These are phyloP conservation scores for Fusarium odoratissimum DNA, from an alignment of 2,329 filamentous ascomycete genomes.

Conservation along the genomic window DNA sequence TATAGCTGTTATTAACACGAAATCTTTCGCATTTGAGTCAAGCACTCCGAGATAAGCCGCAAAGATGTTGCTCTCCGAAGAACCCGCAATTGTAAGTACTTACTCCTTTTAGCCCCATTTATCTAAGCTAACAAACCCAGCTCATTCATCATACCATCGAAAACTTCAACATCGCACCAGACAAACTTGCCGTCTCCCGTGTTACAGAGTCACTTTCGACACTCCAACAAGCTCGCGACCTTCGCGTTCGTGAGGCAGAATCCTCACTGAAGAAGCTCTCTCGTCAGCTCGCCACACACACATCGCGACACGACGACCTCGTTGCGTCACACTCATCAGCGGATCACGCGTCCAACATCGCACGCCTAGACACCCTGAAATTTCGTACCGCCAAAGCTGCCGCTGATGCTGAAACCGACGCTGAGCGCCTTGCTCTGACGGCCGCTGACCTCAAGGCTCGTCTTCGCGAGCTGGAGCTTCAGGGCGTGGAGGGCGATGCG, in stretches of 20 bases:
- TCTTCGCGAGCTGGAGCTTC: slow-evolving; percentile 84
- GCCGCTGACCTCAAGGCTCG: slow-evolving; percentile 78
- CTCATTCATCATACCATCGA: slow-evolving; percentile 91
- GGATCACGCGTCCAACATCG: slow-evolving; percentile 84
- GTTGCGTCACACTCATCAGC: slow-evolving; percentile 79
- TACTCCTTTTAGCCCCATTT: background rate
- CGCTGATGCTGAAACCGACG: slow-evolving; percentile 90
- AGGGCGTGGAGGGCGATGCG: slow-evolving; percentile 80
- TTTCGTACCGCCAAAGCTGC: slow-evolving; percentile 95
- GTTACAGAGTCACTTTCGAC: slow-evolving; percentile 85
- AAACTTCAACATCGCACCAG: slow-evolving; percentile 94
- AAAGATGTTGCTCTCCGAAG: slow-evolving; percentile 94
- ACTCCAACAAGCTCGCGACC: slow-evolving; percentile 84
- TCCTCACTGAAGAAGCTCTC: slow-evolving; percentile 76
- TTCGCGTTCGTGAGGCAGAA: slow-evolving; percentile 79
- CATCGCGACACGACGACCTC: slow-evolving; percentile 81
- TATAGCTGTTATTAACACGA: background rate
- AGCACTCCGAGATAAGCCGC: background rate
- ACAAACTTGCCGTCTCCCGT: slow-evolving; percentile 85
- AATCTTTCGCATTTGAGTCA: too few relatives aligned
- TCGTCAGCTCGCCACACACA: slow-evolving; percentile 79
- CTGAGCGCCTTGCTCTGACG: slow-evolving; percentile 87
- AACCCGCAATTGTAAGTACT: slow-evolving; percentile 81
- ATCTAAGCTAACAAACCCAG: slow-evolving; percentile 55
- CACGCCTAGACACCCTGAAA: slow-evolving; percentile 90